Conservation (phyloP, 73 alveolate genomes). For the Tetrahymena thermophila region DNA sequence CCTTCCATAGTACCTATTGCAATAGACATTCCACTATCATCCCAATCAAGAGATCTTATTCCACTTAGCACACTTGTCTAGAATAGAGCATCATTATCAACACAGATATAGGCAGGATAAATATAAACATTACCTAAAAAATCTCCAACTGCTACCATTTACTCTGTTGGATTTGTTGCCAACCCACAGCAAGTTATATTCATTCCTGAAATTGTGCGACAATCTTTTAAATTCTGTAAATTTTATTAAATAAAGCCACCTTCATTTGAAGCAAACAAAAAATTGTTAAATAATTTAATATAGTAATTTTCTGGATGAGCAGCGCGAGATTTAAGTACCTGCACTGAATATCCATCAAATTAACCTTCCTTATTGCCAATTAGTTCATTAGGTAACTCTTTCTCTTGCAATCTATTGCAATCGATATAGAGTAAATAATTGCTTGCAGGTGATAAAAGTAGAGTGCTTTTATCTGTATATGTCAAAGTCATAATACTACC, state of each 20-base stretch:
- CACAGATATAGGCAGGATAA: slow-evolving; percentile 3
- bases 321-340: not conserved
- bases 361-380: not conserved
- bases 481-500: not conserved
- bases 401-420: not conserved
- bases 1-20: slow-evolving; percentile 47
- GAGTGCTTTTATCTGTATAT: not conserved
- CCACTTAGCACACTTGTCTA: not conserved
- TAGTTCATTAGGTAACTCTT: not conserved
- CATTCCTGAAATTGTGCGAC: not conserved
- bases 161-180: not conserved
- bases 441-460: not conserved
- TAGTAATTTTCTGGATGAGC: not conserved
- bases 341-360: not conserved
- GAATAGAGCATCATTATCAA: not conserved
- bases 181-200: not conserved
- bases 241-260: not conserved
- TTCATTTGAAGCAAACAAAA: not conserved
- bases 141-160: slow-evolving; percentile 24
- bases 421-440: not conserved
- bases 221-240: not conserved
- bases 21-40: not conserved
- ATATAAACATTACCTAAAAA: slow-evolving; percentile 19
- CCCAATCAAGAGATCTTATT: slow-evolving; percentile 22
- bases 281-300: not conserved